Evolutionary conservation across 2,329 filamentous ascomycete species (phyloP).

Genomic region (Fusarium sororula): DNA sequence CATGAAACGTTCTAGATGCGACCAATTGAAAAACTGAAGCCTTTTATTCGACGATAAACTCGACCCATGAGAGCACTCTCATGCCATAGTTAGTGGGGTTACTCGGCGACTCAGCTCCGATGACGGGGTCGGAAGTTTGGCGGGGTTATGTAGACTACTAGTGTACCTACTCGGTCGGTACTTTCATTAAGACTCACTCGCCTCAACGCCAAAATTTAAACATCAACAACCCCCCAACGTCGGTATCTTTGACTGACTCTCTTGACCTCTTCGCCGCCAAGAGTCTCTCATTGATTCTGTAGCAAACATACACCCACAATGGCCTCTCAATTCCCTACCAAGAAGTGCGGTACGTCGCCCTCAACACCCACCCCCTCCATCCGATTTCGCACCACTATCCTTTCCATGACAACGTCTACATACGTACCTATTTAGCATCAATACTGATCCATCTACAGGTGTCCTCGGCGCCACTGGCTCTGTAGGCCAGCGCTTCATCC

Average conservation of each 20-base stretch:
- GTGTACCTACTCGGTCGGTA: constrained; percentile 1
- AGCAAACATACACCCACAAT: constrained; percentile 25
- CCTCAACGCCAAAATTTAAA: constrained; percentile 35
- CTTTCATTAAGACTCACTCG: constrained; percentile 29
- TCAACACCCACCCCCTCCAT: constrained; percentile 10
- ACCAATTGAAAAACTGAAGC: constrained; percentile 10
- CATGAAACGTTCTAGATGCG: neutral
- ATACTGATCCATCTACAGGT: constrained; percentile 53
- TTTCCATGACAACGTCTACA: neutral
- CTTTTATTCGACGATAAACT: constrained; percentile 23
- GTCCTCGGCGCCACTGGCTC: constrained; percentile 94
- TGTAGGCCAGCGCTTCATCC: constrained; percentile 94
- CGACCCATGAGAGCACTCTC: constrained; percentile 20
- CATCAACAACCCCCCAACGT: neutral
- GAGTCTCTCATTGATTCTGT: neutral
- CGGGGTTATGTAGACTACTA: constrained; percentile 42
- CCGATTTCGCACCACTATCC: constrained; percentile 7
- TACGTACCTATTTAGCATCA: neutral
- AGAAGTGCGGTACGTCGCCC: constrained; percentile 64
- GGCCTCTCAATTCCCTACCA: constrained; percentile 60
- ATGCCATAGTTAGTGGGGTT: constrained; percentile 21
- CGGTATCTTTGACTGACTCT: neutral
- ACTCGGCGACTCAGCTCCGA: constrained; percentile 41
- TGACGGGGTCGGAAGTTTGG: constrained; percentile 45
- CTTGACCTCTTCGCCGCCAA: neutral